Evolutionary conservation across 2,329 filamentous ascomycete species (phyloP).

Genomic region (Lachnellula willkommii): DNA sequence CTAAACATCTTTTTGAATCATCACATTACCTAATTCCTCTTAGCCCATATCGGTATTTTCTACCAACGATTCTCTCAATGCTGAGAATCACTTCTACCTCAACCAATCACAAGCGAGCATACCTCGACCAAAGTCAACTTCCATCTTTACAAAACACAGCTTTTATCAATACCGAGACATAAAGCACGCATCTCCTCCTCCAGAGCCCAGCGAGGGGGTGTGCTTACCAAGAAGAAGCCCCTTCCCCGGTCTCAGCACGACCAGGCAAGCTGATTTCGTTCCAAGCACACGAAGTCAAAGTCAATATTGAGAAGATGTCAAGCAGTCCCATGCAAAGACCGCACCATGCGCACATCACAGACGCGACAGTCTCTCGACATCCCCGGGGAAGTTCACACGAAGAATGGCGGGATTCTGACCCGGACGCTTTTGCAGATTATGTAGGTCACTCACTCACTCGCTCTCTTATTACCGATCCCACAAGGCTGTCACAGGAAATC

Average conservation of each 20-base stretch:
- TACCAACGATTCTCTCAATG: too few relatives aligned
- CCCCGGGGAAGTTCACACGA: neutral
- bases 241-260: neutral
- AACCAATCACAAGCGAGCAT: conserved; percentile 14
- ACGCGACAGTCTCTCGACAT: neutral
- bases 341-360: neutral
- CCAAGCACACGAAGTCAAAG: neutral
- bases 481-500: neutral
- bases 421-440: neutral
- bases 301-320: neutral
- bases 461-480: neutral
- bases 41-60: too few relatives aligned
- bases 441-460: neutral
- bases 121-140: neutral
- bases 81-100: neutral
- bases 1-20: too few relatives aligned
- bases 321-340: neutral
- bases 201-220: neutral
- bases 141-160: neutral
- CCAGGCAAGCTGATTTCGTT: neutral
- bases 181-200: neutral
- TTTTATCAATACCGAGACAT: neutral
- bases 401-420: neutral
- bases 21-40: too few relatives aligned
- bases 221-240: too few relatives aligned